Base-by-base conservation (phyloP, 2,329 filamentous ascomycete species). In the Pyricularia sp. region DNA sequence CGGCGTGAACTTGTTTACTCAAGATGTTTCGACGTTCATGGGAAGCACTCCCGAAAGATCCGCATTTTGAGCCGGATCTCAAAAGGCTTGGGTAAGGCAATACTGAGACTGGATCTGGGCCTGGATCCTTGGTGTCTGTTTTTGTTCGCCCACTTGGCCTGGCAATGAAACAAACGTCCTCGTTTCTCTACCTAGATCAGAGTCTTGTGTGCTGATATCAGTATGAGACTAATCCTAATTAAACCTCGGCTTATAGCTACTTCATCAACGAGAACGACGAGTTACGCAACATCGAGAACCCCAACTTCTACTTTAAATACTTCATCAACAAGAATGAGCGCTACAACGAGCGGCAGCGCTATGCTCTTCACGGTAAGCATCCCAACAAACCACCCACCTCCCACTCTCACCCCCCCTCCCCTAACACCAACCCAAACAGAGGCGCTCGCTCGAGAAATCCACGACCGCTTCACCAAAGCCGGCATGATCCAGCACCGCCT, bases 241-340 rank as follows among this genome's bases (percentile, higher is more conserved):
- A 5, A 31, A 28, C 25, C 11, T 23, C 50, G 12, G 17, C 64
- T n/a, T 26, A 25, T 70, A 94, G 92, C 63, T 96, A 93, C 79
- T 94, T 92, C 76, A 79, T 97, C 79, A 93, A 92, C 73, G 84
- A 89, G 0, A 78, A 88, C 0, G 92, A 94, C 72, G 88, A 94
- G 74, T 86, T 97, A 71, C 88, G 91, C 65, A 88, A 84, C 70
- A 89, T 92, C 68, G 81, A 85, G 26, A 81, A 92, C 50, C 88
- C 90, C 0, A 84, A 90, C 31, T 82, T 85, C 72, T 90, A 89
- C 75, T 97, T 92, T 81, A 86, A 92, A 73, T 97, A 85, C 82
- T 90, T 88, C 76, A 78, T 91, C 68, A 90, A 86, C 76, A 88
- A 87, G 73, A 93, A 93, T 77, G 82, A 86, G n/a, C 88, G 93